Conservation (phyloP, 1,139 yeast species). For the Suhomyces wounanorum region DNA sequence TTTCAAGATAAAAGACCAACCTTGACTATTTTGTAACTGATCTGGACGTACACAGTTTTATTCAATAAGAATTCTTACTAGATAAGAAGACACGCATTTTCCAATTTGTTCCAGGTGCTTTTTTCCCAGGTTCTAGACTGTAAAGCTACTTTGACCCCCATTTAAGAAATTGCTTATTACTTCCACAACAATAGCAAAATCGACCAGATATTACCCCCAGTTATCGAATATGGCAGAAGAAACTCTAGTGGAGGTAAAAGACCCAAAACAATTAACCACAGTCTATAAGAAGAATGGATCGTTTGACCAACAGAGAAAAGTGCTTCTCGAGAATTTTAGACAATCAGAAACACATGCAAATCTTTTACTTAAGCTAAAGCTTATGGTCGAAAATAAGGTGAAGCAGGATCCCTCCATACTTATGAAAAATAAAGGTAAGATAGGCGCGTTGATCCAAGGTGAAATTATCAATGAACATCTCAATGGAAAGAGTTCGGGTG, state of each 20-base stretch:
- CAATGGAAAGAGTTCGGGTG: constrained; percentile 11
- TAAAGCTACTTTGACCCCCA: too few species aligned
- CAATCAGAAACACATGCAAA: constrained; percentile 45
- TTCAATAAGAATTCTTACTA: too few species aligned
- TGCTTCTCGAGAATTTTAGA: constrained; percentile 47
- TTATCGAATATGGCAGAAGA: not conserved
- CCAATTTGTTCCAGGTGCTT: too few species aligned
- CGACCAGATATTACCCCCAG: not conserved
- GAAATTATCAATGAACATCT: constrained; percentile 35
- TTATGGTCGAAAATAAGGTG: constrained; percentile 50
- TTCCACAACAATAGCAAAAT: not conserved
- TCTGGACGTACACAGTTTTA: too few species aligned
- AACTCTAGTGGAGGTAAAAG: constrained; percentile 17
- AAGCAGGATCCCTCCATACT: constrained; percentile 52
- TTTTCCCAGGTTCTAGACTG: too few species aligned
- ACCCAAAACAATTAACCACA: constrained; percentile 43
- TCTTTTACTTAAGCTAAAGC: constrained; percentile 41
- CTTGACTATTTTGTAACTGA: too few species aligned
- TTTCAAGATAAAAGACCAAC: not conserved
- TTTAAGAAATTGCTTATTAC: too few species aligned
- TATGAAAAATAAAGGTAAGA: constrained; percentile 51
- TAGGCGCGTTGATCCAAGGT: constrained; percentile 57
- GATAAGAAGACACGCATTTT: too few species aligned
- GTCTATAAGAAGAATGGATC: constrained; percentile 53
- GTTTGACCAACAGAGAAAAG: constrained; percentile 50